A percentile compares a stretch with the other conserved stretches of the same genome.
Evolutionary conservation across 2,329 filamentous ascomycete genomes (phyloP).

Genomic region (Cladosporium sphaerospermum): DNA sequence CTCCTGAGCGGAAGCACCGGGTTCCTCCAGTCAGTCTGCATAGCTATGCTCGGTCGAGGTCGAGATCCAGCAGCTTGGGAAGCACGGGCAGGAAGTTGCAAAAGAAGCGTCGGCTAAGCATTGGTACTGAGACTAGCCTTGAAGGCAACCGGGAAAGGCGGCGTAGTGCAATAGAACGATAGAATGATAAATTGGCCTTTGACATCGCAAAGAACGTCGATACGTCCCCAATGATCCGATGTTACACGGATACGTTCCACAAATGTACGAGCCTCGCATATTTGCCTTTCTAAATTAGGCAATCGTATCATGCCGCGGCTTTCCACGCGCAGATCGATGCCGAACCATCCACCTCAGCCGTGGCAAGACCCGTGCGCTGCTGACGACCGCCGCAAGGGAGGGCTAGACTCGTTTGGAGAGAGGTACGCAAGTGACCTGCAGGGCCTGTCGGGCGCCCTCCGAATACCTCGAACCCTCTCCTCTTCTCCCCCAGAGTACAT

Average conservation of each 20-base stretch:
- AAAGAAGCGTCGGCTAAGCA: constrained; percentile 24
- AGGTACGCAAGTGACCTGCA: not conserved
- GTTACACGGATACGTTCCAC: too few species aligned
- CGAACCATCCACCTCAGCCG: not conserved
- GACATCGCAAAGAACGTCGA: not conserved
- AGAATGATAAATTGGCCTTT: not conserved
- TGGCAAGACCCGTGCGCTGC: not conserved
- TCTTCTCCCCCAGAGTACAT: not conserved
- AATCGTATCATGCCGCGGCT: too few species aligned
- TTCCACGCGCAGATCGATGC: not conserved
- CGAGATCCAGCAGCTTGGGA: constrained; percentile 3
- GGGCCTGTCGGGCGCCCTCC: not conserved
- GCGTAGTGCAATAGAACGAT: not conserved
- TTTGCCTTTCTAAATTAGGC: too few species aligned
- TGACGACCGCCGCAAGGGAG: not conserved
- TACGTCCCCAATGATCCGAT: too few species aligned
- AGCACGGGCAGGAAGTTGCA: constrained; percentile 22
- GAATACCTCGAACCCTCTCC: not conserved
- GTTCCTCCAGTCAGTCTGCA: constrained; percentile 26
- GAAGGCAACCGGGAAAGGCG: not conserved
- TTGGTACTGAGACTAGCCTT: not conserved
- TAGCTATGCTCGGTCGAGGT: constrained; percentile 13
- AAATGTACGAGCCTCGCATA: too few species aligned
- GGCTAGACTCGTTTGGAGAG: not conserved
- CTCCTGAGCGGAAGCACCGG: constrained; percentile 14